These are phyloP conservation scores for Margaritispora aquatica DNA, from an alignment of 495 filamentous ascomycete genomes.

Conservation along the genomic window DNA sequence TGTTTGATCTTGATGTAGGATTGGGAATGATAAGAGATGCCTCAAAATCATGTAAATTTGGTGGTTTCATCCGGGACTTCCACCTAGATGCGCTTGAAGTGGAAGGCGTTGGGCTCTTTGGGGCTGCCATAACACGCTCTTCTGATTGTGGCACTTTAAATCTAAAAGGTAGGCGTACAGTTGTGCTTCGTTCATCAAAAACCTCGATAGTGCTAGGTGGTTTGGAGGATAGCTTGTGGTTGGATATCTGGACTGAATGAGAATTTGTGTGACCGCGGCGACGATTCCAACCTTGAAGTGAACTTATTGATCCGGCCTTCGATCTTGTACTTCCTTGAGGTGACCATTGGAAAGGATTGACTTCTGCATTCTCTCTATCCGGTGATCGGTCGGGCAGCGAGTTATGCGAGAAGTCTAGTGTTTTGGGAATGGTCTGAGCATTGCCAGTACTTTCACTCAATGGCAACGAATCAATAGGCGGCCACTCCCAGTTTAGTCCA, in stretches of 20 bases:
- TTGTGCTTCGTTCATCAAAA: neutral
- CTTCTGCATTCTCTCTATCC: neutral
- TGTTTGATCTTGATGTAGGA: neutral
- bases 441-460: neutral
- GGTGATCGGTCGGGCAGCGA: neutral
- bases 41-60: neutral
- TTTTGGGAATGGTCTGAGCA: neutral
- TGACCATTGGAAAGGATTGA: constrained; percentile 19
- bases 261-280: neutral
- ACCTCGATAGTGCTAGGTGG: neutral
- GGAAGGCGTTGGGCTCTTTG: neutral
- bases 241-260: neutral
- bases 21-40: neutral
- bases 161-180: neutral
- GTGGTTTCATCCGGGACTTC: neutral
- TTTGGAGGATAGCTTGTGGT: neutral
- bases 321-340: constrained; percentile 4
- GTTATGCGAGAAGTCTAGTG: neutral
- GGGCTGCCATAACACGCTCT: neutral
- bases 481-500: no score
- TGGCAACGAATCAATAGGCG: neutral
- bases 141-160: neutral
- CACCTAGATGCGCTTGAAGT: neutral
- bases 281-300: neutral
- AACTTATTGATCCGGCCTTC: neutral